Evolutionary conservation across 228 moss, liverwort and hornwort genomes (phyloP), one percentile per base, ranked within the genome.

Genomic region (Sphagnum magellanicum): DNA sequence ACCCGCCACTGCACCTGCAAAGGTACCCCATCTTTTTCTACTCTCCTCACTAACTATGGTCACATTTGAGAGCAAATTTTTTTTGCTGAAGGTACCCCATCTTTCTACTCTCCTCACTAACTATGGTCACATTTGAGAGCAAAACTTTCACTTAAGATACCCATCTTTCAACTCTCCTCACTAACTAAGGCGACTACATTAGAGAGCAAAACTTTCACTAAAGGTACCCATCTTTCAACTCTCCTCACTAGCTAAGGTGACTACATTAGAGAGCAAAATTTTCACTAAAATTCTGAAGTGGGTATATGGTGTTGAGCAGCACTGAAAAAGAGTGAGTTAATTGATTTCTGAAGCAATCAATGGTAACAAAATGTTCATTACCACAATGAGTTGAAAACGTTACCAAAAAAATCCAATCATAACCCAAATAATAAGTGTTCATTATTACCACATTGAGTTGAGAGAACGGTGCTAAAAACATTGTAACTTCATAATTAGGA

Each of bases 41-140:
- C 62, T 55, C 55, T 55, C 62, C 62, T 64, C 48, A 32, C 17
- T 48, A 32, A 64, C 46, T 64, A 64, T 8, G 63, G 46, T 55
- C 55, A 64, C 4, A 4, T 10, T 64, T 6, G 6, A 17, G 5
- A 17, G 16, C 46, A 64, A 6, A 64, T 10, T 0, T 17, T 0
- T 17, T 14, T n/a, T 0, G 6, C 16, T 32, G 0, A 5, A 6
- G 6, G n/a, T 10, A 9, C 6, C 11, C 60, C 6, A 60, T 14
- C 11, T n/a, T 6, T 17, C 6, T 15, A 5, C 10, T 6, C 14
- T 11, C 61, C 32, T 4, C 10, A 61, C 32, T 32, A 32, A 32
- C 32, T 32, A 32, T 32, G 1, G 32, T 32, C 32, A 32, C 32
- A 32, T 32, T 32, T 32, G 32, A 32, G 32, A 32, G 32, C 32